A percentile compares a stretch with the other conserved stretches of the same genome.
Conservation (phyloP, 2,329 filamentous ascomycete species). For the Fusarium brachygibbosum region DNA sequence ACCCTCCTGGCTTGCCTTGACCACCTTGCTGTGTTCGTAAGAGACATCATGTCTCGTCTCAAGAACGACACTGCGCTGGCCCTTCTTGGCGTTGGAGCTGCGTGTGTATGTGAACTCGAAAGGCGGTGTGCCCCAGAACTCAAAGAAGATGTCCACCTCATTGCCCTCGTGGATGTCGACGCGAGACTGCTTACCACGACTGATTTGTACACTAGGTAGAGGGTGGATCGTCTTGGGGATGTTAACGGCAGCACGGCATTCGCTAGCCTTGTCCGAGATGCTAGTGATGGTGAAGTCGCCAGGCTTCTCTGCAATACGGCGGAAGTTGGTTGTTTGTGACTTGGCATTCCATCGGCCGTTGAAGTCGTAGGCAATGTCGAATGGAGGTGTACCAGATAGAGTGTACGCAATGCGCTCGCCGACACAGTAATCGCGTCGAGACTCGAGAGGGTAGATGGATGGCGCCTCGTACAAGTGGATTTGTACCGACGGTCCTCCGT, state of each 20-base stretch:
- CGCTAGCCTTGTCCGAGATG: constrained; percentile 87
- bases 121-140: constrained; percentile 94
- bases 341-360: constrained; percentile 85
- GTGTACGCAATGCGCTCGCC: constrained; percentile 95
- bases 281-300: constrained; percentile 90
- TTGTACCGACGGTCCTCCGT: constrained; percentile 81
- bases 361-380: constrained; percentile 93
- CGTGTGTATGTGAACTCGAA: constrained; percentile 98
- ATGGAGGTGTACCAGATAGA: constrained; percentile 89
- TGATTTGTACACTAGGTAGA: constrained; percentile 91
- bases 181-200: constrained; percentile 81
- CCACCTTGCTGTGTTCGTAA: constrained; percentile 82
- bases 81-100: constrained; percentile 85
- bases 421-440: constrained; percentile 90
- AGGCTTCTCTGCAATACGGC: constrained; percentile 90
- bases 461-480: constrained; percentile 95
- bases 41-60: constrained; percentile 92
- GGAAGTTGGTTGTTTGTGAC: constrained; percentile 84
- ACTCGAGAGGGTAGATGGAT: constrained; percentile 88
- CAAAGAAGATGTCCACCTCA: constrained; percentile 91
- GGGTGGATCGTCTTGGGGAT: constrained; percentile 89
- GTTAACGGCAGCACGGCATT: constrained; percentile 84
- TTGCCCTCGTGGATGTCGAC: constrained; percentile 98
- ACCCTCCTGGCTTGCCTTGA: constrained; percentile 91
- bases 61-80: constrained; percentile 82